phyloP scores from a whole-genome alignment of 345 rosid genomes.

The Ceriops tagal region DNA sequence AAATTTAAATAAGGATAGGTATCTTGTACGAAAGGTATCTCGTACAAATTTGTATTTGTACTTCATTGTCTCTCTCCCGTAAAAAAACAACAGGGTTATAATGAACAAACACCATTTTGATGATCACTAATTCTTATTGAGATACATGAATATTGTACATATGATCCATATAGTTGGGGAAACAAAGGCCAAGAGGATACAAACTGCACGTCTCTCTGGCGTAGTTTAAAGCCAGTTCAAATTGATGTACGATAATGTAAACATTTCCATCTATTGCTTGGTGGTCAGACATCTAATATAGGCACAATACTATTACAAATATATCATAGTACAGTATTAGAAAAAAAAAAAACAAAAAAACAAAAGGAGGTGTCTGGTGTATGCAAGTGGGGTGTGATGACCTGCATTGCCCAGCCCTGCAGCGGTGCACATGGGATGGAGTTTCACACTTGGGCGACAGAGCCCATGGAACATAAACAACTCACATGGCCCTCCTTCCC shows the following conservation, averaged over 20 bases:
- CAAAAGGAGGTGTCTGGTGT: not conserved
- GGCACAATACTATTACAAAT: not conserved
- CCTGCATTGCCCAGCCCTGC: slow-evolving; percentile 33
- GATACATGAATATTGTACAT: not conserved
- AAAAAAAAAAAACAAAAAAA: not conserved
- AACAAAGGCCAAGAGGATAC: too few relatives aligned
- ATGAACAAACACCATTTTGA: too few relatives aligned
- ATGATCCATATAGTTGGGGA: not conserved
- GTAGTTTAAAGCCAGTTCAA: not conserved
- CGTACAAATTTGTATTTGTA: too few relatives aligned
- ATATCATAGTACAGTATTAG: too few relatives aligned
- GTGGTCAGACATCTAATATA: not conserved
- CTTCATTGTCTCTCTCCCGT: too few relatives aligned
- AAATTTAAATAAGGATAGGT: too few relatives aligned
- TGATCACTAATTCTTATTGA: too few relatives aligned
- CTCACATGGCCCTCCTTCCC: slow-evolving; percentile 34
- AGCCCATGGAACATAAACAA: slow-evolving; percentile 29
- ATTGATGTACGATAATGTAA: not conserved
- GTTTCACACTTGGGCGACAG: slow-evolving; percentile 38
- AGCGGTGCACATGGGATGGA: slow-evolving; percentile 53
- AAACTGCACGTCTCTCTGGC: too few relatives aligned
- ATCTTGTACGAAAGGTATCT: too few relatives aligned
- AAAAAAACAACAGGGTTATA: not conserved
- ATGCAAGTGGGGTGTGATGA: slow-evolving; percentile 30
- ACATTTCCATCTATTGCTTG: not conserved